A percentile compares a stretch with the other conserved stretches of the same genome.
Conservation (phyloP, 2,329 filamentous ascomycete species). For the Exophiala lecanii-corni region DNA sequence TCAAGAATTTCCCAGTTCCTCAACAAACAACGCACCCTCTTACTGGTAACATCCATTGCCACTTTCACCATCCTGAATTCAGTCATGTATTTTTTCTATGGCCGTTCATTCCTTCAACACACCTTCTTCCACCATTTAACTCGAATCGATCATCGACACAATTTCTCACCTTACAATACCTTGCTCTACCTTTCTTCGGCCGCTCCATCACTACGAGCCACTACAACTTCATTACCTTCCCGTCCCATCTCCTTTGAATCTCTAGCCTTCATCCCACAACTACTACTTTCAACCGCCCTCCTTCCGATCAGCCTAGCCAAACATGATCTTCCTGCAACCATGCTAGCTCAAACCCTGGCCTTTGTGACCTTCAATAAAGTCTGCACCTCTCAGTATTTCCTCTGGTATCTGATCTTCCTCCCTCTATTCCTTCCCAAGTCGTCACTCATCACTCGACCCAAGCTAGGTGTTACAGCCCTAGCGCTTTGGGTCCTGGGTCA, state of each 20-base stretch:
- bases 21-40: slow-evolving; percentile 35
- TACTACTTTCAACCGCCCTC: slow-evolving; percentile 70
- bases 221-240: slow-evolving; percentile 9
- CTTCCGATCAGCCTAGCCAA: slow-evolving; percentile 55
- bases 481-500: slow-evolving; percentile 64
- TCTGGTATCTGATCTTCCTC: slow-evolving; percentile 94
- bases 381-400: slow-evolving; percentile 98
- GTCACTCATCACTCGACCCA: slow-evolving; percentile 54
- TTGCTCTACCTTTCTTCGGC: slow-evolving; percentile 83
- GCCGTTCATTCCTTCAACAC: slow-evolving; percentile 74
- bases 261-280: slow-evolving; percentile 82
- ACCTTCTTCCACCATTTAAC: slow-evolving; percentile 91
- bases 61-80: slow-evolving; percentile 72
- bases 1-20: slow-evolving; percentile 31
- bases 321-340: slow-evolving; percentile 64
- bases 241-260: slow-evolving; percentile 60
- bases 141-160: slow-evolving; percentile 92
- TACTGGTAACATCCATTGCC: slow-evolving; percentile 56
- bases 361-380: slow-evolving; percentile 99
- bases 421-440: slow-evolving; percentile 85
- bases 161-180: slow-evolving; percentile 95
- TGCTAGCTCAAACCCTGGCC: slow-evolving; percentile 88
- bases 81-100: slow-evolving; percentile 76
- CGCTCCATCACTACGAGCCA: slow-evolving; percentile 36
- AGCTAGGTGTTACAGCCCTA: slow-evolving; percentile 61